Conservation (phyloP, 495 filamentous ascomycete species). For the Parathielavia appendiculata region DNA sequence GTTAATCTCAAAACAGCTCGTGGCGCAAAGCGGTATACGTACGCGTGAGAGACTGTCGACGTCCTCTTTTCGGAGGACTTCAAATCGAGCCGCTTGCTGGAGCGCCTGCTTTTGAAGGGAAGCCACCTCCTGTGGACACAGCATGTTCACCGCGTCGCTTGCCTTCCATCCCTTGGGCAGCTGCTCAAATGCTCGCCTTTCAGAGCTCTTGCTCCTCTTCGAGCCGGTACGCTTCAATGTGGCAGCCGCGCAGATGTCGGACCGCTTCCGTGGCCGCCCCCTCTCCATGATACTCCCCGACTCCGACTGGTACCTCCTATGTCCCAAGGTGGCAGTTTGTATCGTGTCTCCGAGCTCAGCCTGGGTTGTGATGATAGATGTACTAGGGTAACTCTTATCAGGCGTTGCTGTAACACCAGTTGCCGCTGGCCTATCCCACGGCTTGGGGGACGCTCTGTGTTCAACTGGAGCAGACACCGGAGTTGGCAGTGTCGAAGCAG, state of each 20-base stretch:
- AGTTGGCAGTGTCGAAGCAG: conserved; percentile 41
- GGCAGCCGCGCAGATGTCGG: conserved; percentile 30
- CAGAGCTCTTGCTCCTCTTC: conserved; percentile 41
- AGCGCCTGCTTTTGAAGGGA: conserved; percentile 57
- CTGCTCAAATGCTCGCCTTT: conserved; percentile 48
- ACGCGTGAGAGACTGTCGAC: conserved; percentile 61
- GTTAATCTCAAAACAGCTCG: not conserved
- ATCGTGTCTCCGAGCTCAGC: conserved; percentile 32
- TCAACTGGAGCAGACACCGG: conserved; percentile 45
- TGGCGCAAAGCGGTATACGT: conserved; percentile 21
- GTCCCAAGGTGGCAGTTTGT: conserved; percentile 19
- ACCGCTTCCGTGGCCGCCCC: conserved; percentile 51
- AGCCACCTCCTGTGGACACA: conserved; percentile 49
- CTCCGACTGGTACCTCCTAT: conserved; percentile 52
- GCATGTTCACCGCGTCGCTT: conserved; percentile 42
- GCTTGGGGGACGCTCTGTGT: conserved; percentile 38
- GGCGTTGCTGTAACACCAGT: conserved; percentile 22
- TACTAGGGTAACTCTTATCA: conserved; percentile 25
- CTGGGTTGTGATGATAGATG: conserved; percentile 29
- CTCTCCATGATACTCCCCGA: conserved; percentile 56
- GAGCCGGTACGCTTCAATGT: conserved; percentile 32
- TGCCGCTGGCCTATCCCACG: conserved; percentile 39
- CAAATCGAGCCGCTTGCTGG: conserved; percentile 59
- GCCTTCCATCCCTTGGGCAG: conserved; percentile 56
- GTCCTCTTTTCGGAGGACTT: conserved; percentile 61